Conservation (phyloP, 2,329 filamentous ascomycete genomes). For the Nemania abortiva region DNA sequence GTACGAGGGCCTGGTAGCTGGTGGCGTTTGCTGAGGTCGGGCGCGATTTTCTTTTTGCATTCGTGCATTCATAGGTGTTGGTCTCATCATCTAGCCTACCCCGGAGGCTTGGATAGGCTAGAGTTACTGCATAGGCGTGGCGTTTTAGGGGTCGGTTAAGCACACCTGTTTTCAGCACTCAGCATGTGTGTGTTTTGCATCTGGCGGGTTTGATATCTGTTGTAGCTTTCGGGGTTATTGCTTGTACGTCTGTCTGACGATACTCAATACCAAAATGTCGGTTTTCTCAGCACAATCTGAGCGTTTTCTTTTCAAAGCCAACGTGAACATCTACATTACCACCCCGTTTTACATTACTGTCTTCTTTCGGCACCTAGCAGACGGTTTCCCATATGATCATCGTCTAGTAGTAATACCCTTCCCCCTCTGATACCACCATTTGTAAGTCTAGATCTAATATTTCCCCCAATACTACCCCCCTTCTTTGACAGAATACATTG, state of each 20-base stretch:
- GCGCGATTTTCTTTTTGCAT: conserved; percentile 24
- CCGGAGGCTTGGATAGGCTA: conserved; percentile 24
- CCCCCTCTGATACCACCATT: not conserved
- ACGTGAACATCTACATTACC: not conserved
- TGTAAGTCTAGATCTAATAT: no score
- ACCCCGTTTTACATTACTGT: no score
- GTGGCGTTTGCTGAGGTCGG: conserved; percentile 32
- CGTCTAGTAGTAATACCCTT: no score
- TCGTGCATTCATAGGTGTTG: conserved; percentile 35
- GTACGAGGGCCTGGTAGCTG: conserved; percentile 60
- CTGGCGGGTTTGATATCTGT: conserved; percentile 13
- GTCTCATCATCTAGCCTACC: conserved; percentile 26
- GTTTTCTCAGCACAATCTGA: not conserved
- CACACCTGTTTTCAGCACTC: conserved; percentile 19
- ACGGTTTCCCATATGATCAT: no score
- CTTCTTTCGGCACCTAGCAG: no score
- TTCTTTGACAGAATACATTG: not conserved
- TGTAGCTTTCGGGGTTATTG: conserved; percentile 10
- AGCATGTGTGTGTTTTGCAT: conserved; percentile 10
- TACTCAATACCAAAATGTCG: not conserved
- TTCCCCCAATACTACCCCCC: no score
- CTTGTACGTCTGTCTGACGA: conserved; percentile 2
- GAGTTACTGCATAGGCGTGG: conserved; percentile 44
- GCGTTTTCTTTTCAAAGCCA: not conserved
- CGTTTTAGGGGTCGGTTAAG: conserved; percentile 35